phyloP scores from a whole-genome alignment of 2,329 filamentous ascomycete genomes.

The Tetracladium maxilliforme region DNA sequence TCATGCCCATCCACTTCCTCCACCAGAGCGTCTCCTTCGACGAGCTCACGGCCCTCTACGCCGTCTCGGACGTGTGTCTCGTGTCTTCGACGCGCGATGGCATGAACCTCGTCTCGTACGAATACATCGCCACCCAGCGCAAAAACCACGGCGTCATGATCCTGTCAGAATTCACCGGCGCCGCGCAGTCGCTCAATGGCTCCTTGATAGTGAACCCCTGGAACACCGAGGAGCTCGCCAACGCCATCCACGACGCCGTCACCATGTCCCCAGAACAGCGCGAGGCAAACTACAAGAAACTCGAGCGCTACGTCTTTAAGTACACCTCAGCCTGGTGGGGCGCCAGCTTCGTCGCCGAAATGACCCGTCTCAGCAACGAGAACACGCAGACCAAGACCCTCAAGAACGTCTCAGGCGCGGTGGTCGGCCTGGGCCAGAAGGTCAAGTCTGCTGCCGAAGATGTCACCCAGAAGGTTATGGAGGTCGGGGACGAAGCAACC shows the following conservation, averaged over 20 bases:
- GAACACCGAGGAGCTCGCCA: constrained; percentile 93
- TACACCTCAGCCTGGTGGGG: constrained; percentile 98
- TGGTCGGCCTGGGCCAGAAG: too few relatives aligned
- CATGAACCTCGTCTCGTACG: constrained; percentile 97
- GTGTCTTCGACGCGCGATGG: constrained; percentile 94
- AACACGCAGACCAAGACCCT: not conserved
- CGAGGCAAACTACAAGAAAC: constrained; percentile 73
- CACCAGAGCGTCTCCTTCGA: constrained; percentile 94
- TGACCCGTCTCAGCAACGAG: constrained; percentile 24
- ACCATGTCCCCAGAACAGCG: constrained; percentile 89
- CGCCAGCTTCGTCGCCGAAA: constrained; percentile 76
- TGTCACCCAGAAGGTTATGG: too few relatives aligned
- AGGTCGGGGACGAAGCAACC: too few relatives aligned
- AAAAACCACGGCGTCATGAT: constrained; percentile 88
- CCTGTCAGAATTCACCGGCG: constrained; percentile 90
- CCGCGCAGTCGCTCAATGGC: constrained; percentile 86
- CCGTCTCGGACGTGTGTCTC: constrained; percentile 80
- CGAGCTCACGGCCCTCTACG: constrained; percentile 86
- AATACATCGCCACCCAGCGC: constrained; percentile 91
- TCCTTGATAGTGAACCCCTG: constrained; percentile 94
- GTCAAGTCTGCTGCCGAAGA: too few relatives aligned
- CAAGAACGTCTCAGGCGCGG: not conserved
- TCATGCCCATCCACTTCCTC: constrained; percentile 97
- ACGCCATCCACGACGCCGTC: constrained; percentile 89
- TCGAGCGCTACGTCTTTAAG: constrained; percentile 92